Evolutionary conservation across 2,329 filamentous ascomycete species (phyloP).

Genomic region (Mycosphaerella sp.): DNA sequence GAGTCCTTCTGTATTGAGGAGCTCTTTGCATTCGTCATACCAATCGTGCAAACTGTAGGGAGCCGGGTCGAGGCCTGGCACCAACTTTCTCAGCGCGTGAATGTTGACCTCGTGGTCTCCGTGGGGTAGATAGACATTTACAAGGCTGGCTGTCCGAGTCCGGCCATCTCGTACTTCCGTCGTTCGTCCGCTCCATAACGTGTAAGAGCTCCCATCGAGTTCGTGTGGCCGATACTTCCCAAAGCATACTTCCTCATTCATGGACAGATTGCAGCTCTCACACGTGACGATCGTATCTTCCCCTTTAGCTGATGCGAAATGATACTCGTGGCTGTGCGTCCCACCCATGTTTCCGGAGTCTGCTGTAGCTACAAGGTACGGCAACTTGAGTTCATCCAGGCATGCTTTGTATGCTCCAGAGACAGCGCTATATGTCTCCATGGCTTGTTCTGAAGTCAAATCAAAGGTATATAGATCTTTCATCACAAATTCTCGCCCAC

Average conservation of each 20-base stretch:
- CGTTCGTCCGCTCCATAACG: slow-evolving; percentile 14
- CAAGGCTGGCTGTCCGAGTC: slow-evolving; percentile 47
- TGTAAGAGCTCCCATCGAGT: slow-evolving; percentile 4
- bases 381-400: slow-evolving; percentile 75
- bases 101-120: slow-evolving; percentile 44
- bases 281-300: slow-evolving; percentile 83
- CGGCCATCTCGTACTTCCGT: neutral
- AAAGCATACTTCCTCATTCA: slow-evolving; percentile 72
- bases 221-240: slow-evolving; percentile 3
- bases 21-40: slow-evolving; percentile 35
- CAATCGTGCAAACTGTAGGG: slow-evolving; percentile 6
- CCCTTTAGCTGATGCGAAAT: slow-evolving; percentile 69
- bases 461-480: slow-evolving; percentile 99
- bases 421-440: slow-evolving; percentile 73
- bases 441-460: slow-evolving; percentile 56
- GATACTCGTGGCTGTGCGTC: slow-evolving; percentile 88
- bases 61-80: slow-evolving; percentile 60
- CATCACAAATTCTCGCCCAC: slow-evolving; percentile 91
- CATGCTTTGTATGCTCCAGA: slow-evolving; percentile 66
- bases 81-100: slow-evolving; percentile 59
- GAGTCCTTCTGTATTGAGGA: slow-evolving; percentile 5
- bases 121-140: slow-evolving; percentile 54
- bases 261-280: slow-evolving; percentile 63
- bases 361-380: slow-evolving; percentile 77
- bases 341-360: slow-evolving; percentile 97